Base-by-base conservation (phyloP, 1,284 basidiomycete genomes). In the Wolfiporia cocos region DNA sequence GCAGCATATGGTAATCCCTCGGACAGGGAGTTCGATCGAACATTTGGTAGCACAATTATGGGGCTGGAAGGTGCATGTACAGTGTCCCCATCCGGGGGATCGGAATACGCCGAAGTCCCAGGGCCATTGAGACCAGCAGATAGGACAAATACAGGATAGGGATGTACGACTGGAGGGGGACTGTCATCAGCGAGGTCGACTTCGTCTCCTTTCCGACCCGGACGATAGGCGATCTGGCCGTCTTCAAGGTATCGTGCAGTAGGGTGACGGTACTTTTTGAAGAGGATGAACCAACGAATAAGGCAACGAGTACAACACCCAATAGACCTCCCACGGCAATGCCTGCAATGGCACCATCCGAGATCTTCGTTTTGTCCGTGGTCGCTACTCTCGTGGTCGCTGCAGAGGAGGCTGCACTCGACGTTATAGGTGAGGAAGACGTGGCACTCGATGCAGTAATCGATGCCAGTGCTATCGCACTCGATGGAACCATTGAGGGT, bases 311-410 rank as follows among this genome's bases (percentile, higher is more conserved):
- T 21, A 73, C 68, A 12, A 81, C 52, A 44, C 74, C 76, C 21
- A 81, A 53, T 20, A 81, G 49, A 22, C 62, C 70, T 20, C 77
- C 81, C n/a, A 77, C 65, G n/a, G 77, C 73, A 17, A 68, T 73
- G 18, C 76, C 80, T 6, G 70, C 74, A 35, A 85, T 73, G 22
- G 72, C 68, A 17, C 69, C 73, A 2, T 66, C 64, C 15, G 38
- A 29, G 17, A 38, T 47, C 4, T 39, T 47, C 10, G 42, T 39
- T 35, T 42, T 26, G 3, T 23, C 33, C 20, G 28, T 23, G 36
- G 30, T 35, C 7, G 41, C 41, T 19, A 34, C 35, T 2, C 56
- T 41, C 6, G 59, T 22, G 12, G 69, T 54, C 19, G 53, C 48
- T 2, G 56, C 39, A 0, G 64, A 42, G 14, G 48, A 22, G 15